These are phyloP conservation scores for Neckera pumila DNA, from an alignment of 225 moss, liverwort and hornwort species.

Conservation along the genomic window DNA sequence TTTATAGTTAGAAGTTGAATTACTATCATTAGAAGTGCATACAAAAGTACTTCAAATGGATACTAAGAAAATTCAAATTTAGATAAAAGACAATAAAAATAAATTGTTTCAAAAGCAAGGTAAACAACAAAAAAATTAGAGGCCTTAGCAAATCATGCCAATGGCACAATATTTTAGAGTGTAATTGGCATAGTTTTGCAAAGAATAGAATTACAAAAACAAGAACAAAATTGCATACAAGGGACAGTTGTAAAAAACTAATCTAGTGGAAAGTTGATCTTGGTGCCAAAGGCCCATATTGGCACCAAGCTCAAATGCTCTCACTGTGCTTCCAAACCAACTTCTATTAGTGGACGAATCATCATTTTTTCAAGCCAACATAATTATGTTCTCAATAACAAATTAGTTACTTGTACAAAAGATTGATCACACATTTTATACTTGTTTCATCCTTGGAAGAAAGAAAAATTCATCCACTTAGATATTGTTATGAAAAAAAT, in stretches of 20 bases:
- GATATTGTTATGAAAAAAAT: background rate
- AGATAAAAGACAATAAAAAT: no score
- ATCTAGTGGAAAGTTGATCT: background rate
- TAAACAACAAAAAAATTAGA: no score
- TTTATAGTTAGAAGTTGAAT: no score
- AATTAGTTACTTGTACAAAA: background rate
- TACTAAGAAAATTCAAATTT: no score
- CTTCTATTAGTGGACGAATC: background rate
- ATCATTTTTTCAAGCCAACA: background rate
- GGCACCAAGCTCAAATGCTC: background rate
- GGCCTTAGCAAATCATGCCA: no score
- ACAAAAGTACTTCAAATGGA: no score
- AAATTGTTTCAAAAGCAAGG: no score
- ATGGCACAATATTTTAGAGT: no score
- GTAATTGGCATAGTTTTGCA: no score
- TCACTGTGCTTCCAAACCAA: background rate
- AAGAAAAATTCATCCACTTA: background rate
- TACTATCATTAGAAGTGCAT: no score
- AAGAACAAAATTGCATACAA: background rate
- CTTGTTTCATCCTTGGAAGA: background rate
- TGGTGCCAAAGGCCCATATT: background rate
- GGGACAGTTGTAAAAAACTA: no score
- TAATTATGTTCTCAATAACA: accelerated
- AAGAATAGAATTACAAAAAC: no score
- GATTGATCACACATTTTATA: background rate